Base-by-base conservation (phyloP, 2,329 filamentous ascomycete species). In the Plenodomus tracheiphilus region DNA sequence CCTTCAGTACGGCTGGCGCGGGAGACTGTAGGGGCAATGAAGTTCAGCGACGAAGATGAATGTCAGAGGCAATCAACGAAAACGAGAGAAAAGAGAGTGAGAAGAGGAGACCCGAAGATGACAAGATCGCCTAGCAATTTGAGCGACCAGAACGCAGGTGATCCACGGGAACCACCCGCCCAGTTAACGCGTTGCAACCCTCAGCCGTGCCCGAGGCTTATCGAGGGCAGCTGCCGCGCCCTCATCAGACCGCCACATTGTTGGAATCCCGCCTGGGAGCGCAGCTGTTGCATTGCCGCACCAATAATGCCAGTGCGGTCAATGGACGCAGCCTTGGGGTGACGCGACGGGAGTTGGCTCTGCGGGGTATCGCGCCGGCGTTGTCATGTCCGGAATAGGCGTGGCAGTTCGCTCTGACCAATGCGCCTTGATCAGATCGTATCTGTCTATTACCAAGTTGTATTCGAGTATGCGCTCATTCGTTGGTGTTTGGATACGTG, bases 1-100 rank as follows among this genome's bases (percentile, higher is more conserved):
- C 46, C 41, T 45, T 39, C 43, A 49, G 25, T n/a, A 37, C 39
- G 32, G 43, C 34, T 39, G 25, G 30, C 28, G 28, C 45, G 30
- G 39, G 36, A 39, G 16, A n/a, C 18, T 32, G 39, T 18, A 32
- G 21, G 41, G 22, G 22, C 1, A 17, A 8, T 18, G 28, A 4
- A 9, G 37, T 19, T n/a, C 20, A 43, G 19, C 28, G 9, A 39
- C 19, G 21, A 13, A 46, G 19, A 35, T 10, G 22, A 30, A 18
- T 15, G 25, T 19, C 21, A 47, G 34, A 15, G 18, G 32, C n/a
- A 39, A 16, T n/a, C 38, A 20, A 30, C 37, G 34, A 32, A 43
- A 30, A 34, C 30, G 32, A 35, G 39, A 25, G 15, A 17, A 21
- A 35, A 38, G 28, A 44, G 28, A 45, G 38, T 32, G 11, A 32